Conservation (phyloP, 345 rosid species). For the Citrus glauca region DNA sequence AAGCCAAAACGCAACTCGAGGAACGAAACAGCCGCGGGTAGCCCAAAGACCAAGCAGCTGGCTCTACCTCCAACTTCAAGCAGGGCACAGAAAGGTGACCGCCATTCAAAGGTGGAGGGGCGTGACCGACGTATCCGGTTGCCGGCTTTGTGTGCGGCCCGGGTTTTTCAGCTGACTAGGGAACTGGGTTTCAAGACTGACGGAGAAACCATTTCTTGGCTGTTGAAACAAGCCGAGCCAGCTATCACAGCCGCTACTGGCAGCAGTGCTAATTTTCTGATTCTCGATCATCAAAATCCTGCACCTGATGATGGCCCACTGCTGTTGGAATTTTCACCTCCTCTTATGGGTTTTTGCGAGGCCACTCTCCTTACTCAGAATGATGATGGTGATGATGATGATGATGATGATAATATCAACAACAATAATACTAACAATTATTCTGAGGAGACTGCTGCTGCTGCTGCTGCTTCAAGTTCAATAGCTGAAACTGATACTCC, state of each 20-base stretch:
- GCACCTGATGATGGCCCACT: neutral
- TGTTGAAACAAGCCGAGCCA: conserved; percentile 27
- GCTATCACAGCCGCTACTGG: conserved; percentile 20
- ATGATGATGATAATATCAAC: too few species aligned
- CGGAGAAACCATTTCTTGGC: conserved; percentile 35
- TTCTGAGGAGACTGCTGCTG: neutral
- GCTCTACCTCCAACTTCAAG: too few species aligned
- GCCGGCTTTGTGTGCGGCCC: conserved; percentile 11
- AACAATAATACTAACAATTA: neutral
- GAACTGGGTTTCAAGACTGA: conserved; percentile 27
- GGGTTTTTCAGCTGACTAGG: conserved; percentile 25
- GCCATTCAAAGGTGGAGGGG: conserved; percentile 30
- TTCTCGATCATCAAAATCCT: neutral
- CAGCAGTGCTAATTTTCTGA: neutral
- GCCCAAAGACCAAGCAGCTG: neutral
- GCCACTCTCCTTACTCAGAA: neutral
- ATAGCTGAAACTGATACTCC: neutral
- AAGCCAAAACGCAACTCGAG: neutral
- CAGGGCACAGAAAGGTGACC: conserved; percentile 14
- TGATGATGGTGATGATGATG: neutral
- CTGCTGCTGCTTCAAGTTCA: neutral
- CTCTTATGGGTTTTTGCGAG: neutral
- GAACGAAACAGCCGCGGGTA: neutral
- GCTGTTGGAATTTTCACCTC: neutral
- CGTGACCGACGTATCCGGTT: conserved; percentile 26